A percentile compares a stretch with the other conserved stretches of the same genome.
phyloP scores from a whole-genome alignment of 2,329 filamentous ascomycete species.

The Scytalidium lignicola region DNA sequence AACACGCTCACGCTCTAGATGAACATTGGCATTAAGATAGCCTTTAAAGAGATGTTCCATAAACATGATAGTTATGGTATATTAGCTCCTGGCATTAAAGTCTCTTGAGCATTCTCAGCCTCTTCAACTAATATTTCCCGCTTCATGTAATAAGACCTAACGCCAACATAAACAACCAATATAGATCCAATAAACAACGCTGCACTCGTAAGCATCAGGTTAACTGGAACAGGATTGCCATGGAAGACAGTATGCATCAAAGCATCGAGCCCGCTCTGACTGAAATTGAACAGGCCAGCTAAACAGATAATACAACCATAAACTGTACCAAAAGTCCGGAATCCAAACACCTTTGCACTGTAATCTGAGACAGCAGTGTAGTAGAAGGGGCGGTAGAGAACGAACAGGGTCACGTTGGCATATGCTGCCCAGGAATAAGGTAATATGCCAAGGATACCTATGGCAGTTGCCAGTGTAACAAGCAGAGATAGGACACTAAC shows the following conservation, averaged over 20 bases:
- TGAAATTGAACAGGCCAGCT: constrained; percentile 78
- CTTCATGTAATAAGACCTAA: constrained; percentile 30
- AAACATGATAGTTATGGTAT: constrained; percentile 1
- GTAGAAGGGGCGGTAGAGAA: constrained; percentile 82
- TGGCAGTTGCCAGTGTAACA: constrained; percentile 65
- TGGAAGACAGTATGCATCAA: constrained; percentile 68
- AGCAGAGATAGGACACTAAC: constrained; percentile 65
- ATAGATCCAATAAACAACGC: constrained; percentile 59
- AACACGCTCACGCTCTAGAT: no score
- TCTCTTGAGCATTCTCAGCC: constrained; percentile 36
- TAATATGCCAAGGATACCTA: constrained; percentile 72
- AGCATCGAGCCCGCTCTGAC: constrained; percentile 73
- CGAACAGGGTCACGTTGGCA: constrained; percentile 71
- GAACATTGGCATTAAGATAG: no score
- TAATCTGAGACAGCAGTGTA: constrained; percentile 91
- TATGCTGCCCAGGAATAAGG: constrained; percentile 69
- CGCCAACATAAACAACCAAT: constrained; percentile 61
- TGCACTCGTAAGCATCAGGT: constrained; percentile 57
- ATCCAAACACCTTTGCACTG: constrained; percentile 86
- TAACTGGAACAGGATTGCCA: constrained; percentile 72
- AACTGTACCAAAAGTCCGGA: constrained; percentile 88
- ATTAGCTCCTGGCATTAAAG: constrained; percentile 23
- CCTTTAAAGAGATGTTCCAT: background rate
- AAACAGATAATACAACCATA: constrained; percentile 87
- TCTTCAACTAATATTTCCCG: constrained; percentile 35